Evolutionary conservation across 2,329 filamentous ascomycete genomes (phyloP).

Genomic region (Aspergillus brunneoviolaceus): DNA sequence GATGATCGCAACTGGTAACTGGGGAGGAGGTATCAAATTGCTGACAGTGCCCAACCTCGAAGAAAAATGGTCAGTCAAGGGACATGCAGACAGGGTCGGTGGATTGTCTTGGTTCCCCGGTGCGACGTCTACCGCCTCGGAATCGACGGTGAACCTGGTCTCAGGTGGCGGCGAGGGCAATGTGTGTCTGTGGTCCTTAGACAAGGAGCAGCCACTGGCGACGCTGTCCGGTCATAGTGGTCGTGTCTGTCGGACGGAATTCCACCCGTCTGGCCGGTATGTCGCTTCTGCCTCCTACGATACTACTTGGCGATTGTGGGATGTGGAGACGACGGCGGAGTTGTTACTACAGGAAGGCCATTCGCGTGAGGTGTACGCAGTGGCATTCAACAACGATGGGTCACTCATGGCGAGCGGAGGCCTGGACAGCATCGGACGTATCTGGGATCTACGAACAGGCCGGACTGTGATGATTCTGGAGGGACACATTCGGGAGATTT

Average conservation of each 20-base stretch:
- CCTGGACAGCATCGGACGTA: constrained; percentile 86
- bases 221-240: constrained; percentile 81
- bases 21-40: constrained; percentile 85
- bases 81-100: constrained; percentile 85
- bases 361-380: constrained; percentile 85
- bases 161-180: constrained; percentile 87
- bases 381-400: constrained; percentile 88
- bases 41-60: constrained; percentile 80
- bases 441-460: constrained; percentile 93
- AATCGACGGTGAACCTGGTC: constrained; percentile 76
- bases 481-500: constrained; percentile 89
- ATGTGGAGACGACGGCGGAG: constrained; percentile 80
- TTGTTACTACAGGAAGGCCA: constrained; percentile 90
- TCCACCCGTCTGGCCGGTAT: constrained; percentile 88
- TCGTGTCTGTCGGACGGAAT: constrained; percentile 87
- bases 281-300: constrained; percentile 93
- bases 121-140: constrained; percentile 71
- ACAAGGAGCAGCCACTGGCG: constrained; percentile 78
- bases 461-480: constrained; percentile 95
- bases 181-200: constrained; percentile 86
- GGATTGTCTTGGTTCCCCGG: constrained; percentile 89
- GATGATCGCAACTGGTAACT: constrained; percentile 84
- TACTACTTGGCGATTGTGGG: constrained; percentile 96
- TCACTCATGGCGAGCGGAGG: constrained; percentile 90
- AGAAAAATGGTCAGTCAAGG: constrained; percentile 71